Percentiles rank a stretch among this genome's conserved stretches.
Evolutionary conservation across 306 rosid species (phyloP).

Genomic region (Hylodesmum podocarpum): DNA sequence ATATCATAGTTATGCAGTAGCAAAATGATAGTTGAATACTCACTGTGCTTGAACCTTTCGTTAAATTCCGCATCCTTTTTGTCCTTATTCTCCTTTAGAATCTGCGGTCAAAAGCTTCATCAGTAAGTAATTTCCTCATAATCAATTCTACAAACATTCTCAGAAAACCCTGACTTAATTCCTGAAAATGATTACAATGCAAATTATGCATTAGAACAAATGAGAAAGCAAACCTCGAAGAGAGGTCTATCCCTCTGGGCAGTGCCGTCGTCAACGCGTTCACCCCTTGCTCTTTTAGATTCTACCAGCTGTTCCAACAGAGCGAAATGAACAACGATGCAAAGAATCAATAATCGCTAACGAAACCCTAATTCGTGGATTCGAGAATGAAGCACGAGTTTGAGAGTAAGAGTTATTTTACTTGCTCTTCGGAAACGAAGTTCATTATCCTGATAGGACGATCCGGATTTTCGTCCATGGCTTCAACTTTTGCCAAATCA

Average conservation of each 20-base stretch:
- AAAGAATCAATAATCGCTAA: not conserved
- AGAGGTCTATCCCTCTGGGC: conserved; percentile 91
- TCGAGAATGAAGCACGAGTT: not conserved
- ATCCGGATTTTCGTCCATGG: conserved; percentile 67
- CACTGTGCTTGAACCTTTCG: conserved; percentile 95
- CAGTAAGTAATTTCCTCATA: not conserved
- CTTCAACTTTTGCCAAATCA: not conserved
- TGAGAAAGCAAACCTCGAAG: conserved; percentile 54
- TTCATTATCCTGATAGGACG: conserved; percentile 71
- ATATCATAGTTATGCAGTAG: not conserved
- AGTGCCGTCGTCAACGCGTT: conserved; percentile 88
- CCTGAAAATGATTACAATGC: not conserved
- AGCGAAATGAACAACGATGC: not conserved
- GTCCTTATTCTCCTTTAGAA: conserved; percentile 88
- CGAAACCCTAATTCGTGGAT: conserved; percentile 17
- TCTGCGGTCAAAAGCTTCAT: conserved; percentile 43
- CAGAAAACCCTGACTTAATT: not conserved
- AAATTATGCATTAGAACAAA: not conserved
- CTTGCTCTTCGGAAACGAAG: conserved; percentile 92
- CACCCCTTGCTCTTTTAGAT: conserved; percentile 75
- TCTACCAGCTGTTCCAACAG: conserved; percentile 61
- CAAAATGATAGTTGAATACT: conserved; percentile 38
- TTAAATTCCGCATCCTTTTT: conserved; percentile 85
- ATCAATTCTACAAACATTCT: not conserved
- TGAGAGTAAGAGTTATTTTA: conserved; percentile 16